Evolutionary conservation across 352 stramenopile genomes (phyloP), one percentile per base, ranked within the genome.

Genomic region (Aphanomyces euteiches): DNA sequence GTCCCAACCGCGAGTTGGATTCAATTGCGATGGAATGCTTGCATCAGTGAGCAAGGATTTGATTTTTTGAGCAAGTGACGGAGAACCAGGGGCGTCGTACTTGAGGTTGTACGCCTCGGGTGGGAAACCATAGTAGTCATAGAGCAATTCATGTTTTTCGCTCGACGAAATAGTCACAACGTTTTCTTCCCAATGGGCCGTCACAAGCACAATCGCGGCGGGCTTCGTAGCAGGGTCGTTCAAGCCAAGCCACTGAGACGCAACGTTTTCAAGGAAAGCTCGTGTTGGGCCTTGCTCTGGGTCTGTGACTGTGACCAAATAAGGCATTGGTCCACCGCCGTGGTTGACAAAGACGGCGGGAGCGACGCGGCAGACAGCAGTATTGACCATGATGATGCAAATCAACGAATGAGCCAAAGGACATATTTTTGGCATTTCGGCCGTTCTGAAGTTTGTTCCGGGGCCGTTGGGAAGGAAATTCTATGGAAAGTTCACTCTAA

Each of bases 41-140:
- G 75, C 75, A 15, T 77, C 69, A 6, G 69, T 39, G 0, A 98
- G 76, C 12, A 94, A 67, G 3, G 72, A 41, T 34, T 92, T 76
- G 59, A 97, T 89, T 67, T 78, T 72, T 36, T 79, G 39, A 3
- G 90, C 89, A 7, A 98, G 78, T 7, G 66, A 73, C 0, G 88
- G 88, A 65, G 87, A 72, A 7, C 89, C 90, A n/a, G 84, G 84
- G 13, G 84, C 87, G 3, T 80, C 76, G 67, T 97, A 98, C 38
- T 84, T 75, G 69, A 93, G 79, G 17, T 96, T 59, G 76, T 98
- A 98, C 4, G 86, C 79, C 61, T 97, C 77, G 4, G 56, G 47
- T 1, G 90, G 89, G 73, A 98, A 98, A 8, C 86, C 86, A 63
- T 85, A 88, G 77, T 98, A 98, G 78, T 98, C 93, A 77, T 81